Evolutionary conservation across 495 filamentous ascomycete genomes (phyloP).

Genomic region (Bombardia bombarda): DNA sequence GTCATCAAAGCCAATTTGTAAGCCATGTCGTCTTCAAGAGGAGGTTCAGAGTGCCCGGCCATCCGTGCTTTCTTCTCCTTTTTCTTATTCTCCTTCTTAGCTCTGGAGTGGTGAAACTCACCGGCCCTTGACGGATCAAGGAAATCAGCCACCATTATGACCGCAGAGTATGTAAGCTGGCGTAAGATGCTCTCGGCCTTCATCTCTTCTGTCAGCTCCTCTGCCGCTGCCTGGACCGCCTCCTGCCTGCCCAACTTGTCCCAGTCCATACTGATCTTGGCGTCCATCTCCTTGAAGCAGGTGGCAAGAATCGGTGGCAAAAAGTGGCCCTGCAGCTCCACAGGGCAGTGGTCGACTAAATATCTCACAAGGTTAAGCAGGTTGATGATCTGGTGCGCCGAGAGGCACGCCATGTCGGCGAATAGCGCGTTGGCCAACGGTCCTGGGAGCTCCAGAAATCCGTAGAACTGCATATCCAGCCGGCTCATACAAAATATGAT

Average conservation of each 20-base stretch:
- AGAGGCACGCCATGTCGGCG: conserved; percentile 72
- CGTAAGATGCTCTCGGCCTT: conserved; percentile 93
- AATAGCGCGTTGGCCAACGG: conserved; percentile 82
- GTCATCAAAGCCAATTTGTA: not conserved
- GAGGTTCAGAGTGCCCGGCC: no score
- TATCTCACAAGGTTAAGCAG: conserved; percentile 78
- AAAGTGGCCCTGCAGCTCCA: conserved; percentile 67
- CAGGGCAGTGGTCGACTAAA: conserved; percentile 85
- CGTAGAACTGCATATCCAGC: conserved; percentile 82
- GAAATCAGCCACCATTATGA: conserved; percentile 80
- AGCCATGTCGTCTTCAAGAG: no score
- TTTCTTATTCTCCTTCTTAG: no score
- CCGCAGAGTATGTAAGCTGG: conserved; percentile 85
- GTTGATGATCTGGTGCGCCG: conserved; percentile 86
- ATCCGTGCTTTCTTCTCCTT: no score
- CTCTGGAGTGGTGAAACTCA: conserved; percentile 23
- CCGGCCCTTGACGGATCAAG: conserved; percentile 62
- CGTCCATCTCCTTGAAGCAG: conserved; percentile 78
- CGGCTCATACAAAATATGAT: conserved; percentile 90
- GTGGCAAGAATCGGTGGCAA: conserved; percentile 76
- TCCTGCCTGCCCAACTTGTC: conserved; percentile 54
- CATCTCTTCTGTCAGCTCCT: conserved; percentile 88
- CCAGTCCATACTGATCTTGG: conserved; percentile 84
- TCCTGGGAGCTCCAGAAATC: conserved; percentile 71
- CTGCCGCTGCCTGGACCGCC: conserved; percentile 45